Base-by-base conservation (phyloP, 768 basidiomycete species). In the Boletus subparvulus region DNA sequence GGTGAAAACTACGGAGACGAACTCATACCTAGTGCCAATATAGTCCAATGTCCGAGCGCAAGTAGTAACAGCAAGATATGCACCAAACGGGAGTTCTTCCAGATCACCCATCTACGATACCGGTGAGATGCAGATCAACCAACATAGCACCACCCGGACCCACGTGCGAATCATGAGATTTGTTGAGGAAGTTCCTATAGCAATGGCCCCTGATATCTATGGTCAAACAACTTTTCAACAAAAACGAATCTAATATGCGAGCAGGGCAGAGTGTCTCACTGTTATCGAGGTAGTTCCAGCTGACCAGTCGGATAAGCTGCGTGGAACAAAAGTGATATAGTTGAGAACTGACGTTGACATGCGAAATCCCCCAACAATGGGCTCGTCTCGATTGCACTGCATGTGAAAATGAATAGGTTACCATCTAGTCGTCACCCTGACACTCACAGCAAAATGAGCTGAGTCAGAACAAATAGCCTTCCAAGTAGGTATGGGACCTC, bases 161-260 rank as follows among this genome's bases (percentile, higher is more conserved):
- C 41, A 71, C 69, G 67, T 65, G 45, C 69, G 65, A 46, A 69
- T 56, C 58, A 69, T 59, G 21, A 69, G 10, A 50, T 71, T 69
- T 13, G 52, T 51, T 2, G 67, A 69, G 21, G 55, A 32, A 39
- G 60, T 46, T 28, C 51, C 65, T 1, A 69, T 33, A 33, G 47
- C 53, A n/a, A 65, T 47, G 21, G 28, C 50, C 17, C 13, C 52
- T 6, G 41, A 1, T 7, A 62, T 10, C 67, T 70, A 43, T 3
- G 0, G n/a, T 24, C 4, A 21, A 14, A 24, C 24, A 41, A 3
- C 8, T 13, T 3, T 36, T 56, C 26, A 47, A 21, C 12, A 17
- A 45, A 42, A 28, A 26, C 8, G 16, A 17, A 19, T 33, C 21
- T 16, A 12, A 30, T 11, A 9, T 30, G 11, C 10, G 19, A 45